Base-by-base conservation (phyloP, 2,329 filamentous ascomycete genomes). In the Fonsecaea nubica region DNA sequence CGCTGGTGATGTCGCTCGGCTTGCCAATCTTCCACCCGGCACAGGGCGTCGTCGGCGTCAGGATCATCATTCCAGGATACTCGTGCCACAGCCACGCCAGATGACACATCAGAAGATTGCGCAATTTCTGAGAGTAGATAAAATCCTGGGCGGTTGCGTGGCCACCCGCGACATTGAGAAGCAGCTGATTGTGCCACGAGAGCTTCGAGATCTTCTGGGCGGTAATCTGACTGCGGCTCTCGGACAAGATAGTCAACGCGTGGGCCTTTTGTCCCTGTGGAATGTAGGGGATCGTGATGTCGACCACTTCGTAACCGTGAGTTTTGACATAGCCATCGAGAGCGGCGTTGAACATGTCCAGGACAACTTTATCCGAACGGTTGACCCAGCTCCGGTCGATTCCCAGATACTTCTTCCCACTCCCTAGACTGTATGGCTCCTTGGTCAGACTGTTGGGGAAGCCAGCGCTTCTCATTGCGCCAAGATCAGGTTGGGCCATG, bases 61-160 rank as follows among this genome's bases (percentile, higher is more conserved):
- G 80, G 66, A 97, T 87, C 38, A 97, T 80, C 66, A 97, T 80
- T 30, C 90, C 91, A 0, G 92, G 91, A 74, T 96, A 79, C 63
- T 84, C 79, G 71, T 86, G 80, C 80, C 89, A 97, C 1, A 96
- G 80, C 72, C 85, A 83, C 0, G 91, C 86, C 10, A 96, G 82
- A 77, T 96, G 92, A 40, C 86, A 83, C 92, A 96, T 96, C 62
- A 94, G 80, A 40, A 94, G 79, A 40, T 87, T 86, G 32, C 93
- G 88, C 35, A 97, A 78, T 72, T 90, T 87, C 72, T 92, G 90
- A 53, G 89, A 89, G 68, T 89, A 87, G 65, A 94, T 78, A 73
- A 91, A 88, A 75, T 97, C 92, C 0, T 83, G 81, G 0, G 88
- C 87, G 0, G 88, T 83, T 0, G 90, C 90, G 72, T 88, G 86